These are phyloP conservation scores for Paracamarosporium sp. DNA, from an alignment of 2,329 filamentous ascomycete genomes.

Conservation along the genomic window DNA sequence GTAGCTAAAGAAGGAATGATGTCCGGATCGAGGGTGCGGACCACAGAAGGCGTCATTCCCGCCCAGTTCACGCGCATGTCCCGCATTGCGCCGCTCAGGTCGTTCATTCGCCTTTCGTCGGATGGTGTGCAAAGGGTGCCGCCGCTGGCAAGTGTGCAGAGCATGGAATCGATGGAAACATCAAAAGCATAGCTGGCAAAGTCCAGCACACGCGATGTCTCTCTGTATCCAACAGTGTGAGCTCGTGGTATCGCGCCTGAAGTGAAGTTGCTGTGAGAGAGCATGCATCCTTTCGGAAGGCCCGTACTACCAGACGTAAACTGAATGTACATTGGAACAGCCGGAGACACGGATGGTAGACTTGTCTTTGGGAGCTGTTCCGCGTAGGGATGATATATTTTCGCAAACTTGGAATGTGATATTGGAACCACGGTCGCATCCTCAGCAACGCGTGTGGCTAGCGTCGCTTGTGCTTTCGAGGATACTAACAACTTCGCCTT, in stretches of 20 bases:
- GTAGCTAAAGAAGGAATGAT: constrained; percentile 51
- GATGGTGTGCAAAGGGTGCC: constrained; percentile 46
- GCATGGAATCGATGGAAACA: constrained; percentile 45
- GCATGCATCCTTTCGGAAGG: constrained; percentile 42
- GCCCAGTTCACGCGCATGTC: constrained; percentile 43
- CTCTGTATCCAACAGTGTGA: constrained; percentile 39
- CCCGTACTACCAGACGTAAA: constrained; percentile 47
- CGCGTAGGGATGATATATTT: constrained; percentile 33
- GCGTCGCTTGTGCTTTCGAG: constrained; percentile 35
- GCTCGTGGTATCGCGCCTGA: constrained; percentile 44
- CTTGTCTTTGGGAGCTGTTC: constrained; percentile 34
- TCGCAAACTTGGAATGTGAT: constrained; percentile 39
- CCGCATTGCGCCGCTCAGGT: constrained; percentile 51
- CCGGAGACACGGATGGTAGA: constrained; percentile 33
- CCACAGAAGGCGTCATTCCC: constrained; percentile 47
- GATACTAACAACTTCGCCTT: constrained; percentile 35
- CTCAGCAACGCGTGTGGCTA: constrained; percentile 36
- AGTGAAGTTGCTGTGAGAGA: constrained; percentile 43
- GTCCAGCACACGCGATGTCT: constrained; percentile 42
- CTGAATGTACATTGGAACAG: constrained; percentile 40
- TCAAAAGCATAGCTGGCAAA: constrained; percentile 49
- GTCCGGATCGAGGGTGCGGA: constrained; percentile 45
- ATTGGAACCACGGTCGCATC: constrained; percentile 41
- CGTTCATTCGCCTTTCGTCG: constrained; percentile 57
- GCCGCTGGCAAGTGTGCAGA: constrained; percentile 41